Evolutionary conservation across 148 eudicot genomes (phyloP).

Genomic region (Oxyria digyna): DNA sequence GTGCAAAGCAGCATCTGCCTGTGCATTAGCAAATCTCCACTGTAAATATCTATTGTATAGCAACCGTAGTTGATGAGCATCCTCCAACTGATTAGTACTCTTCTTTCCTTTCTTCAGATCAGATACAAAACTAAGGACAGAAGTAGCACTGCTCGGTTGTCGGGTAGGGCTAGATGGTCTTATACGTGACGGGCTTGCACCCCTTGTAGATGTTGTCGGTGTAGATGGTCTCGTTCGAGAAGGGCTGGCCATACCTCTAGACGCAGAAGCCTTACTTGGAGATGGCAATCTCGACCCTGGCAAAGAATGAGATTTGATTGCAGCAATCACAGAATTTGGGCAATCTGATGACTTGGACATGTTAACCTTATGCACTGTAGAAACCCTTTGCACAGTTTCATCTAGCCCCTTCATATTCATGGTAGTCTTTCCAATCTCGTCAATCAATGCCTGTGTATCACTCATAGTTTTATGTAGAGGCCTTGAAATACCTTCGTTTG

Average conservation of each 20-base stretch:
- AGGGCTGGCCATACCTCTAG: constrained; percentile 43
- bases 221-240: constrained; percentile 34
- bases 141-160: constrained; percentile 47
- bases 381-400: constrained; percentile 26
- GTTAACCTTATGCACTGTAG: constrained; percentile 20
- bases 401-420: constrained; percentile 28
- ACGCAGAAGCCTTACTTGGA: constrained; percentile 40
- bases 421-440: constrained; percentile 20
- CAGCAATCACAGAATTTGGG: constrained; percentile 19
- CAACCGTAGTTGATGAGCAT: constrained; percentile 76
- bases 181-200: constrained; percentile 60
- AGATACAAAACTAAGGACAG: constrained; percentile 81
- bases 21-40: constrained; percentile 89
- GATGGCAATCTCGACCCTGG: constrained; percentile 55
- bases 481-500: constrained; percentile 42
- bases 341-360: constrained; percentile 38
- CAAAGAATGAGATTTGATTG: constrained; percentile 34
- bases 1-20: constrained; percentile 36
- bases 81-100: constrained; percentile 58
- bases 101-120: constrained; percentile 81
- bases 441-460: constrained; percentile 33
- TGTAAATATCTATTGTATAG: constrained; percentile 75
- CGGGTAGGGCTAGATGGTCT: constrained; percentile 72
- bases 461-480: constrained; percentile 40
- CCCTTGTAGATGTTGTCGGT: constrained; percentile 30